Conservation (phyloP, 306 rosid species). For the Urtica urens region DNA sequence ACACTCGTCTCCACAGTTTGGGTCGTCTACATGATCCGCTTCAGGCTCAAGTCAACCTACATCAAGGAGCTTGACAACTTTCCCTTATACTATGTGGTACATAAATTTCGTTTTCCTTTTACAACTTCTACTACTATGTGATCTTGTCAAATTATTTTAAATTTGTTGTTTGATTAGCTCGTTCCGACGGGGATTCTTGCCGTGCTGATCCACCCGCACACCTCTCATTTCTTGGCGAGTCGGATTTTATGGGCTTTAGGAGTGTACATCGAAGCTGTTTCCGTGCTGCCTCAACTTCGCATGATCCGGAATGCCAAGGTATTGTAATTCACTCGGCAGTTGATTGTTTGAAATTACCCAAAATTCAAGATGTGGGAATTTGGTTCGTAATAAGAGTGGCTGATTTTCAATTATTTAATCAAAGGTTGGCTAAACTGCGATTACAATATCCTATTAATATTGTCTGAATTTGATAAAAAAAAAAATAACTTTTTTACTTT, state of each 20-base stretch:
- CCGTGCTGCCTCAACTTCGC: constrained; percentile 72
- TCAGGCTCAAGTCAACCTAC: constrained; percentile 53
- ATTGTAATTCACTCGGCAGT: no score
- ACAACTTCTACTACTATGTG: background rate
- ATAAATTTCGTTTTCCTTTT: background rate
- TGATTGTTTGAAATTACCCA: no score
- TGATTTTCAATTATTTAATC: no score
- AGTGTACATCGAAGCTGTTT: constrained; percentile 50
- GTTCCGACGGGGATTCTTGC: constrained; percentile 45
- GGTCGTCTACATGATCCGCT: constrained; percentile 55
- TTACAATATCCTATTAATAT: no score
- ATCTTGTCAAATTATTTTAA: background rate
- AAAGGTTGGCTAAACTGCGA: no score
- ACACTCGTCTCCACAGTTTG: constrained; percentile 39
- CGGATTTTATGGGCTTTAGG: constrained; percentile 51
- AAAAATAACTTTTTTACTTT: no score
- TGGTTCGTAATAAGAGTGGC: no score
- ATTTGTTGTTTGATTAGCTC: constrained; percentile 27
- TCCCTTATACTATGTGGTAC: constrained; percentile 48
- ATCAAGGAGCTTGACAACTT: constrained; percentile 55
- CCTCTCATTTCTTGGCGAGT: background rate
- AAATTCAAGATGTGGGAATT: no score
- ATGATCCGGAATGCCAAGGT: constrained; percentile 81
- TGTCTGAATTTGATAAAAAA: no score
- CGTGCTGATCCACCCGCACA: constrained; percentile 28